Base-by-base conservation (phyloP, 192 early-diverging fungal species). In the Oehlia diaphana region DNA sequence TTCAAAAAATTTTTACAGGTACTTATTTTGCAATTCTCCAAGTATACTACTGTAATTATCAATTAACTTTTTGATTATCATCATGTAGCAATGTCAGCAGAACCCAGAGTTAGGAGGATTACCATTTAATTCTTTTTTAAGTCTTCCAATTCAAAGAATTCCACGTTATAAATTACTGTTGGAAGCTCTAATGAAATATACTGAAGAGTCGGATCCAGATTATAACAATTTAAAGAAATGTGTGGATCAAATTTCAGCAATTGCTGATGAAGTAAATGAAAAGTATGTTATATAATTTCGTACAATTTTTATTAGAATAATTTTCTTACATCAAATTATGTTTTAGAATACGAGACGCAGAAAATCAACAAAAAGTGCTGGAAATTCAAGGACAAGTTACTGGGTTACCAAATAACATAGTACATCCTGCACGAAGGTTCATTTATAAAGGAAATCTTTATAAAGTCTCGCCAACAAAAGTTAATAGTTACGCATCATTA, bases 61-160 rank as follows among this genome's bases (percentile, higher is more conserved):
- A 42, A 37, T 74, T 13, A 50, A n/a, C 13, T 62, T 16, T 75
- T 61, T 26, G n/a, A 62, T 49, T 62, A 47, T n/a, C 1, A 39
- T 71, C 5, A 71, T 71, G 19, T 39, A 79, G 77, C 7, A 71
- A 81, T 72, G 71, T 81, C 14, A 50, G 68, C 44, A 26, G 26
- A 68, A 75, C 74, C 63, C 71, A 61, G 53, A 78, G 39, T 31
- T 71, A 28, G 65, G 49, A 23, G 68, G 68, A 13, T 64, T 79
- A 33, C 67, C 66, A 33, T 42, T 98, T 10, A 92, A 95, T 75
- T 90, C 93, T 9, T 96, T 93, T 82, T 83, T 98, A 68, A 89
- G 96, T 58, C 83, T 96, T 31, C 96, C 96, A 0, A 90, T 97
- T 8, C 96, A 98, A 83, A 91, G 96, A 9, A 88, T 98, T 67